These are phyloP conservation scores for Talaromyces sp. DNA, from an alignment of 2,329 filamentous ascomycete species.

Conservation along the genomic window DNA sequence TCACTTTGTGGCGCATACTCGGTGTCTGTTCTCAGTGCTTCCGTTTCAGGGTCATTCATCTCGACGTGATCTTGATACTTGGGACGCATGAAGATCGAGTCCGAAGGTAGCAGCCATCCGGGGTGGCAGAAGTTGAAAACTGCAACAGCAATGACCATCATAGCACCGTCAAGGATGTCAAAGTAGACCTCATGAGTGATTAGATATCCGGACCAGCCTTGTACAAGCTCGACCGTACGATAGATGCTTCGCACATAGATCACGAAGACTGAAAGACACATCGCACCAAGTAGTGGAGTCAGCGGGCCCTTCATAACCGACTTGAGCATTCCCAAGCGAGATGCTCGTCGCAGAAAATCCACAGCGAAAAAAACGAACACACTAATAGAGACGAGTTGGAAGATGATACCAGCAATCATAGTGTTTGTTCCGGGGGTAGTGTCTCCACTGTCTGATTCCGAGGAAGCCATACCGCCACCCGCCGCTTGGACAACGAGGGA, in stretches of 20 bases:
- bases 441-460: conserved; percentile 43
- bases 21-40: too few species aligned
- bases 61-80: too few species aligned
- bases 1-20: too few species aligned
- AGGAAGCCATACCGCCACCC: conserved; percentile 56
- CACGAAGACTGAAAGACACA: not conserved
- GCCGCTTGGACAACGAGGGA: conserved; percentile 60
- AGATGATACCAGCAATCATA: conserved; percentile 58
- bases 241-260: not conserved
- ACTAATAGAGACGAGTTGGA: conserved; percentile 60
- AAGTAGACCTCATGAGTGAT: conserved; percentile 35
- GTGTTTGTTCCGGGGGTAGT: conserved; percentile 54
- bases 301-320: not conserved
- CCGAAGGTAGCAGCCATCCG: conserved; percentile 2
- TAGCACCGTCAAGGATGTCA: conserved; percentile 11
- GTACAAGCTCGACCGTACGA: not conserved
- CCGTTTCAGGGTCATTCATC: too few species aligned
- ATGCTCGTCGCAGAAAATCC: conserved; percentile 49
- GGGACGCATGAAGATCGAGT: too few species aligned
- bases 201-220: conserved; percentile 36
- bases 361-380: conserved; percentile 54
- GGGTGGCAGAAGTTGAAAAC: conserved; percentile 14
- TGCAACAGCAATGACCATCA: conserved; percentile 15
- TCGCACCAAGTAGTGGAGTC: not conserved
- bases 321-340: conserved; percentile 14